Evolutionary conservation across 371 early-diverging fungal genomes (phyloP).

Genomic region (Choanephora cucurbitarum): DNA sequence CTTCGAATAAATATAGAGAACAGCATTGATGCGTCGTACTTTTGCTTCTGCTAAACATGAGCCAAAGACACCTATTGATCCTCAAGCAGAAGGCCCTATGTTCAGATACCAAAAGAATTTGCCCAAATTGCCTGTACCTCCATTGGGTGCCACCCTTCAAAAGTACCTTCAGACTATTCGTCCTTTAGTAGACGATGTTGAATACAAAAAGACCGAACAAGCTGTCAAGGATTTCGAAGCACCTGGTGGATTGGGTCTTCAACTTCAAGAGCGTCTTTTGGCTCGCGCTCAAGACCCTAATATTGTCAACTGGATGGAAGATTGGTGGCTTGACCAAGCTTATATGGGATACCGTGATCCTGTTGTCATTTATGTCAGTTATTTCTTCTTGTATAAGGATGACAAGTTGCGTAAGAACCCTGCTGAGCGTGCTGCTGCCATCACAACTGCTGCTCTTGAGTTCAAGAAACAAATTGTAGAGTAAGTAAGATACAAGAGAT

Average conservation of each 20-base stretch:
- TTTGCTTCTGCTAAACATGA: slow-evolving; percentile 17
- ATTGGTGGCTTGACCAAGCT: slow-evolving; percentile 94
- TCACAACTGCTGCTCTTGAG: slow-evolving; percentile 86
- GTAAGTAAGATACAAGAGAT: too few species aligned
- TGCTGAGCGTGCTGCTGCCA: slow-evolving; percentile 85
- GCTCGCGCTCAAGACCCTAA: slow-evolving; percentile 67
- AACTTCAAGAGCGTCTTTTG: slow-evolving; percentile 80
- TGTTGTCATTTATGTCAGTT: slow-evolving; percentile 85
- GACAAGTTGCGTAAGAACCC: slow-evolving; percentile 77
- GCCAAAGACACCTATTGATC: slow-evolving; percentile 51
- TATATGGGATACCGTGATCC: slow-evolving; percentile 98
- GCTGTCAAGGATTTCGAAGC: slow-evolving; percentile 79
- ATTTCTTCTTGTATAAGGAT: slow-evolving; percentile 84
- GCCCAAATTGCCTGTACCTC: slow-evolving; percentile 89
- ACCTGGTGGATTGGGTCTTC: slow-evolving; percentile 78
- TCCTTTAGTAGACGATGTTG: slow-evolving; percentile 74
- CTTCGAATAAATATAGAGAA: slow-evolving; percentile 2
- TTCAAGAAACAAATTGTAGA: slow-evolving; percentile 86
- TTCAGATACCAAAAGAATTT: slow-evolving; percentile 69
- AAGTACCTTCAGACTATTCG: slow-evolving; percentile 79
- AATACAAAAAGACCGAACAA: slow-evolving; percentile 69
- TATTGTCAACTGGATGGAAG: slow-evolving; percentile 87
- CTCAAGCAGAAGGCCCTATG: slow-evolving; percentile 59
- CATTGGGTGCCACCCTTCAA: slow-evolving; percentile 75
- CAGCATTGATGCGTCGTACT: slow-evolving; percentile 16